Evolutionary conservation across 1,284 basidiomycete genomes (phyloP), one percentile per base, ranked within the genome.

Genomic region (Microbotryum lychnidis-dioicae): DNA sequence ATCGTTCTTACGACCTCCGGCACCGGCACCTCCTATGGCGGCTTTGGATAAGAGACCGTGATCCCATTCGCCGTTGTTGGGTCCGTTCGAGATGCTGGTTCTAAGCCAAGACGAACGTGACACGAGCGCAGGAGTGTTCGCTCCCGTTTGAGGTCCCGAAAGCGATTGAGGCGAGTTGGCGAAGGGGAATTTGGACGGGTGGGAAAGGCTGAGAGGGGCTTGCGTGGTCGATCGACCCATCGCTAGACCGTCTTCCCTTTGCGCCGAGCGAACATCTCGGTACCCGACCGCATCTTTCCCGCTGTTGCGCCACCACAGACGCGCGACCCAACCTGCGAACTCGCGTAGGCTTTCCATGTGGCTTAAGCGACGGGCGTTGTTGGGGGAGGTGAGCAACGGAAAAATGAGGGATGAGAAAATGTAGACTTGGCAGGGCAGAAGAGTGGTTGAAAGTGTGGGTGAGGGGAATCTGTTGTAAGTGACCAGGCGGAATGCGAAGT

Each of bases 401-500:
- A 72, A 66, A 25, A 71, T 42, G n/a, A 61, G 56, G 14, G 59
- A 50, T n/a, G 71, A 70, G 44, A 62, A 91, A 47, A 94, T 83
- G 72, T 94, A 96, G 51, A 94, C 86, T 73, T 96, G 91, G 1
- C 90, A 87, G 70, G 96, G 91, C 69, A 86, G 83, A 50, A 89
- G 81, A 33, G 77, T 80, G 3, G 84, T 83, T 1, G 88, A 85
- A 31, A 96, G 77, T 48, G 80, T 83, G 21, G 83, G 80, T 18
- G 83, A 82, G 14, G 91, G 88, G 73, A 87, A 87, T 62, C 89
- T 90, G 70, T 6, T 44, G 12, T 33, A 12, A 20, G 0, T 12
- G 54, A 23, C 51, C n/a, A 48, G 60, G 46, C 12, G 16, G 12
- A 42, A 12, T 42, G 37, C 80, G 0, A 83, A 80, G 9, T 76